phyloP scores from a whole-genome alignment of 2,329 filamentous ascomycete genomes.

The Scleromitrula shiraiana region DNA sequence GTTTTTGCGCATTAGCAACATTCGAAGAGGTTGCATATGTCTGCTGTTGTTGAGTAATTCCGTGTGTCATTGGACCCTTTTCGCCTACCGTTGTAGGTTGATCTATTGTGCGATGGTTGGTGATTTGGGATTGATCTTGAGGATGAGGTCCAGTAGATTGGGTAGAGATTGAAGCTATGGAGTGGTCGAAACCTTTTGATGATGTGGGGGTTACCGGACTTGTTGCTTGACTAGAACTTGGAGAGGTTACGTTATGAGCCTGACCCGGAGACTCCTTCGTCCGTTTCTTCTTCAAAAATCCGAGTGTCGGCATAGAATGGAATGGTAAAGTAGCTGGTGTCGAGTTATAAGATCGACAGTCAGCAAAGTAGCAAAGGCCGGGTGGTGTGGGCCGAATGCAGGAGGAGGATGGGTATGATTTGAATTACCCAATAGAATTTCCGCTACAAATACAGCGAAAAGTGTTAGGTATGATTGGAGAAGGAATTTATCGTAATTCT shows the following conservation, averaged over 20 bases:
- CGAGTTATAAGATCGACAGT: slow-evolving; percentile 23
- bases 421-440: not conserved
- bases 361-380: slow-evolving; percentile 14
- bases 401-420: slow-evolving; percentile 11
- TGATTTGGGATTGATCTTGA: slow-evolving; percentile 23
- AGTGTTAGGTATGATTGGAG: too few relatives aligned
- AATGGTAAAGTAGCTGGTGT: slow-evolving; percentile 20
- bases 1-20: slow-evolving; percentile 15
- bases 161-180: slow-evolving; percentile 34
- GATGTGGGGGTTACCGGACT: slow-evolving; percentile 54
- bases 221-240: slow-evolving; percentile 57
- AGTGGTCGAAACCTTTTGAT: slow-evolving; percentile 39
- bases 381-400: slow-evolving; percentile 22
- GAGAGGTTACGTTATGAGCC: slow-evolving; percentile 51
- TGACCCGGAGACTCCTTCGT: slow-evolving; percentile 78
- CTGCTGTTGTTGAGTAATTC: slow-evolving; percentile 29
- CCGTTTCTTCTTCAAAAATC: slow-evolving; percentile 97
- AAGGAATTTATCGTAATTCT: not conserved
- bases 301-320: slow-evolving; percentile 77
- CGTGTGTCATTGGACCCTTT: slow-evolving; percentile 28
- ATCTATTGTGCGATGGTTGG: slow-evolving; percentile 22
- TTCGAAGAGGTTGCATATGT: slow-evolving; percentile 21
- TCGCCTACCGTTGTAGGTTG: slow-evolving; percentile 26
- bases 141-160: slow-evolving; percentile 28
- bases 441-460: not conserved